phyloP scores from a whole-genome alignment of 129 eudicot species.

The Heracleum sosnowskyi region DNA sequence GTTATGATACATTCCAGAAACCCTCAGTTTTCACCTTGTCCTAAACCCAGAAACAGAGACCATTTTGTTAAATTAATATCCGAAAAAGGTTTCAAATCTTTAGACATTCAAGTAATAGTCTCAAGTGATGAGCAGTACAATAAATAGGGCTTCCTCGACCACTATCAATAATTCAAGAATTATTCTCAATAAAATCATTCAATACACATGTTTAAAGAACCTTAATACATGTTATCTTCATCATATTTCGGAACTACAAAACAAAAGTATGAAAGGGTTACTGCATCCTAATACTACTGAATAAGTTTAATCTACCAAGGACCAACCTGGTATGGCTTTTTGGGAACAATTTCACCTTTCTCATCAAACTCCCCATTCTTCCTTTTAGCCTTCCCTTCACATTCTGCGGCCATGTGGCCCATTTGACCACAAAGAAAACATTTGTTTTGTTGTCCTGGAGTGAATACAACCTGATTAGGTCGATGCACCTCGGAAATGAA shows the following conservation, averaged over 20 bases:
- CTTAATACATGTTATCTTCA: not conserved
- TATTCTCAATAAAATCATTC: not conserved
- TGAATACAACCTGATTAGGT: too few relatives aligned
- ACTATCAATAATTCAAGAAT: not conserved
- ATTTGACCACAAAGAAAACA: constrained; percentile 84
- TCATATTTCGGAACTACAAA: not conserved
- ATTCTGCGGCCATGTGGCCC: constrained; percentile 78
- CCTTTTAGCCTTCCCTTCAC: constrained; percentile 87
- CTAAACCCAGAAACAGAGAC: too few relatives aligned
- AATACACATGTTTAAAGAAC: not conserved
- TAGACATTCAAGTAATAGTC: too few relatives aligned
- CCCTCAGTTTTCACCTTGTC: too few relatives aligned
- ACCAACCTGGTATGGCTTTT: too few relatives aligned
- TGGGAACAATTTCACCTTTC: constrained; percentile 58
- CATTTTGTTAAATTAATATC: too few relatives aligned
- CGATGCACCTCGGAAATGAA: too few relatives aligned
- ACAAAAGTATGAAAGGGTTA: not conserved
- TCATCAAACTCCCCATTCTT: constrained; percentile 92
- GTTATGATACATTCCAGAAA: too few relatives aligned
- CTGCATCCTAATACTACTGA: not conserved
- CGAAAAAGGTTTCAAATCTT: too few relatives aligned
- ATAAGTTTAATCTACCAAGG: constrained; percentile 1
- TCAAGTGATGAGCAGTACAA: too few relatives aligned
- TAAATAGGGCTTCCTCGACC: not conserved
- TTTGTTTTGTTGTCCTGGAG: too few relatives aligned